phyloP scores from a whole-genome alignment of 495 filamentous ascomycete species.

The Aspergillus haitiensis region DNA sequence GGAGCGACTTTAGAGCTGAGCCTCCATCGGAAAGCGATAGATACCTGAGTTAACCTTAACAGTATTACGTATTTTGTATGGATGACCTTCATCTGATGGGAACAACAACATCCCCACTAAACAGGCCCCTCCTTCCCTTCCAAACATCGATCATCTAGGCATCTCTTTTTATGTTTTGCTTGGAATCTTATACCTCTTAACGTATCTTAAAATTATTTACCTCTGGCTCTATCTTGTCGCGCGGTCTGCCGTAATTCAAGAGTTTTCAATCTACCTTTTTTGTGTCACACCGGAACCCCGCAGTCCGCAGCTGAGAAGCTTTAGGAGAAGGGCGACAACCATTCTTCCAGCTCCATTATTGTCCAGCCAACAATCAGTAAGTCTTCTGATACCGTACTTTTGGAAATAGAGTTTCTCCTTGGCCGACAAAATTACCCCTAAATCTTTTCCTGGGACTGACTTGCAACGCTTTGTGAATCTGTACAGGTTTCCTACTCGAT shows the following conservation, averaged over 20 bases:
- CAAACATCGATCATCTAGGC: too few species aligned
- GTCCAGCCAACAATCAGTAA: neutral
- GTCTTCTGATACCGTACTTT: neutral
- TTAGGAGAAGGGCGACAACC: neutral
- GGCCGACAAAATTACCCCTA: too few species aligned
- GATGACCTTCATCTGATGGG: too few species aligned
- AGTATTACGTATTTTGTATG: too few species aligned
- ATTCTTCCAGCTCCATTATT: neutral
- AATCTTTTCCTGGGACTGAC: neutral
- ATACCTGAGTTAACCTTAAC: too few species aligned
- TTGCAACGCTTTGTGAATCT: neutral
- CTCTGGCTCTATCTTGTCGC: too few species aligned
- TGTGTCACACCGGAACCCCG: slow-evolving; percentile 7
- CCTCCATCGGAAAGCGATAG: too few species aligned
- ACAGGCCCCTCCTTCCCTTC: too few species aligned
- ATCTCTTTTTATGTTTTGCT: too few species aligned
- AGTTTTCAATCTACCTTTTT: slow-evolving; percentile 1
- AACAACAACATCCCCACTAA: too few species aligned
- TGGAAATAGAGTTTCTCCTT: neutral
- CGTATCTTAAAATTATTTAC: neutral
- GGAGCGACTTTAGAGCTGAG: too few species aligned
- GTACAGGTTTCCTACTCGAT: neutral
- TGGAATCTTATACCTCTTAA: neutral
- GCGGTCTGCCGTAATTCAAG: neutral
- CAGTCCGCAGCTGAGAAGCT: neutral